A percentile compares a stretch with the other conserved stretches of the same genome.
Evolutionary conservation across 441 rosid genomes (phyloP).

Genomic region (Gossypium davidsonii): DNA sequence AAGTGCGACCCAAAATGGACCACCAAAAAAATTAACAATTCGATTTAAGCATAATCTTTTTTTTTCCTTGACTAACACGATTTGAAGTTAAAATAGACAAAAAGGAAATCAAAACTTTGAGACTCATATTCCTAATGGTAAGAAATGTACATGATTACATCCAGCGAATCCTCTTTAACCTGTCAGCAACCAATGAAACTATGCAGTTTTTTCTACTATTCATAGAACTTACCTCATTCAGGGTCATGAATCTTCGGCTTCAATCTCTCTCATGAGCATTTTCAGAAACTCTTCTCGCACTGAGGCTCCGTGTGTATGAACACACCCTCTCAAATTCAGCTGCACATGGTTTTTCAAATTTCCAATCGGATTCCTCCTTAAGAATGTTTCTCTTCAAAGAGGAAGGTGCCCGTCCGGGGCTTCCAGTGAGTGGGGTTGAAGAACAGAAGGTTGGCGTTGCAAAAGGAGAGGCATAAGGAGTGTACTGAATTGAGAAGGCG

Average conservation of each 20-base stretch:
- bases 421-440: slow-evolving; percentile 52
- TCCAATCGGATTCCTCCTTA: slow-evolving; percentile 36
- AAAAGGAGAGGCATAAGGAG: slow-evolving; percentile 64
- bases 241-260: not conserved
- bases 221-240: not conserved
- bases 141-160: slow-evolving; percentile 30
- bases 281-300: slow-evolving; percentile 55
- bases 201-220: slow-evolving; percentile 1
- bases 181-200: slow-evolving; percentile 2
- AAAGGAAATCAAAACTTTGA: slow-evolving; percentile 25
- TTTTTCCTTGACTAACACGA: slow-evolving; percentile 4
- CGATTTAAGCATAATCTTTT: not conserved
- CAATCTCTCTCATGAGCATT: slow-evolving; percentile 85
- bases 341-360: slow-evolving; percentile 28
- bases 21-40: not conserved
- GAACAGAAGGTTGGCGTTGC: slow-evolving; percentile 62
- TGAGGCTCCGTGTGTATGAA: slow-evolving; percentile 70
- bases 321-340: slow-evolving; percentile 59
- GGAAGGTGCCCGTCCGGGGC: slow-evolving; percentile 55
- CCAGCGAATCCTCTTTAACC: slow-evolving; percentile 10
- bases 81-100: not conserved
- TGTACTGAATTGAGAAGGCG: slow-evolving; percentile 59
- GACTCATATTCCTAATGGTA: slow-evolving; percentile 29
- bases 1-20: not conserved
- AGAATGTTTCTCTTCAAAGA: slow-evolving; percentile 28